Evolutionary conservation across 208 protist species (phyloP).

Genomic region (Tritrichomonas musculus): DNA sequence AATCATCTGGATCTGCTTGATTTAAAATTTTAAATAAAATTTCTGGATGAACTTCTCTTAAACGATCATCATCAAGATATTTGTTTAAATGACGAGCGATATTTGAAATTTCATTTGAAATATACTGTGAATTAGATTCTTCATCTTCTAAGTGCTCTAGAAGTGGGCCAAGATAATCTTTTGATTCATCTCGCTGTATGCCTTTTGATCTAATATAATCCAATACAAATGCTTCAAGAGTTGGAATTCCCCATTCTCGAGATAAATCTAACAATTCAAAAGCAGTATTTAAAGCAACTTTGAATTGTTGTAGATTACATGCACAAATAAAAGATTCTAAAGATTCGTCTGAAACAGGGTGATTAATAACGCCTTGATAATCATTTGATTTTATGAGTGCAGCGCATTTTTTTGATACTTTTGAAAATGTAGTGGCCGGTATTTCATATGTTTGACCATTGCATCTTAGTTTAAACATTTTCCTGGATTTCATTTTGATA

Average conservation of each 20-base stretch:
- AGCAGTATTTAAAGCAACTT: neutral
- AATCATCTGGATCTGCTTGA: neutral
- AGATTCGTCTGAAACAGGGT: neutral
- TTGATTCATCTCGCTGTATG: neutral
- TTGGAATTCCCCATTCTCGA: neutral
- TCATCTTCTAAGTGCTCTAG: neutral
- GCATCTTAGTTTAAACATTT: neutral
- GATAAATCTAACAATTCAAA: neutral
- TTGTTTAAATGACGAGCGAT: neutral
- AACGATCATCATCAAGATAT: neutral
- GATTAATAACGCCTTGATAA: neutral
- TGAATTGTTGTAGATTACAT: neutral
- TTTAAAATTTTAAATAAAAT: neutral
- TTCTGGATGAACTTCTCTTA: neutral
- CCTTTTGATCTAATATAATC: neutral
- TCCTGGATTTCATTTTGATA: too few species aligned
- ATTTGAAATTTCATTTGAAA: neutral
- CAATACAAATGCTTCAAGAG: neutral
- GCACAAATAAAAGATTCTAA: neutral
- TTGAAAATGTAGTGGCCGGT: neutral
- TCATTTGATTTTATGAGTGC: neutral
- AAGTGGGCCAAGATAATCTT: neutral
- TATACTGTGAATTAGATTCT: neutral
- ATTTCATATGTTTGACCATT: neutral
- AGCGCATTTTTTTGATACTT: conserved; percentile 3